Conservation (phyloP, 2,329 filamentous ascomycete species). For the Leptographium galeiforme region DNA sequence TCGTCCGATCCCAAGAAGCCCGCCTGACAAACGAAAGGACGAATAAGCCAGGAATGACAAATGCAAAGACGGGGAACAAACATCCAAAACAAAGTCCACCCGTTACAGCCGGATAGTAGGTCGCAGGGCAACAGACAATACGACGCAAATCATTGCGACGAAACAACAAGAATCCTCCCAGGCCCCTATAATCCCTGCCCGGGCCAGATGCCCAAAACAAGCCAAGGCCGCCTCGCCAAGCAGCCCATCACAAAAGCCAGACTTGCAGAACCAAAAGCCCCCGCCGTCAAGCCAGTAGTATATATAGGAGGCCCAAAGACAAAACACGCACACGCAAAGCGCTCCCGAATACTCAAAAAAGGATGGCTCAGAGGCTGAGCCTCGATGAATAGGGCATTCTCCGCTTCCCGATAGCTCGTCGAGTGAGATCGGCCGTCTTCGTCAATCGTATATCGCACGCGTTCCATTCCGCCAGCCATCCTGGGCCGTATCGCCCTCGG, state of each 20-base stretch:
- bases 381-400: neutral
- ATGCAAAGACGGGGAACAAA: neutral
- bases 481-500: neutral
- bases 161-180: slow-evolving; percentile 6
- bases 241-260: neutral
- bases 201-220: slow-evolving; percentile 4
- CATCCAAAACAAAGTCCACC: neutral
- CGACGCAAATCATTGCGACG: neutral
- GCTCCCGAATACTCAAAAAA: neutral
- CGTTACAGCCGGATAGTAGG: neutral
- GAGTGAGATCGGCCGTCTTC: neutral
- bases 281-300: neutral
- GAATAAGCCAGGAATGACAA: neutral
- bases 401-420: neutral
- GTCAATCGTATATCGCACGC: slow-evolving; percentile 5
- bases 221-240: slow-evolving; percentile 4
- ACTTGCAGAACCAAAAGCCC: neutral
- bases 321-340: neutral
- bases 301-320: neutral
- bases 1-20: neutral
- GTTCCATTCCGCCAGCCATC: too few relatives aligned
- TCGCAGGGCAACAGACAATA: neutral
- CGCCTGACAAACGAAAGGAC: neutral
- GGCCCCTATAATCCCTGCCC: slow-evolving; percentile 8
- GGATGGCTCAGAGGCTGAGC: too few relatives aligned